Evolutionary conservation across 83 land plant genomes (phyloP).

Genomic region (Thuja plicata): DNA sequence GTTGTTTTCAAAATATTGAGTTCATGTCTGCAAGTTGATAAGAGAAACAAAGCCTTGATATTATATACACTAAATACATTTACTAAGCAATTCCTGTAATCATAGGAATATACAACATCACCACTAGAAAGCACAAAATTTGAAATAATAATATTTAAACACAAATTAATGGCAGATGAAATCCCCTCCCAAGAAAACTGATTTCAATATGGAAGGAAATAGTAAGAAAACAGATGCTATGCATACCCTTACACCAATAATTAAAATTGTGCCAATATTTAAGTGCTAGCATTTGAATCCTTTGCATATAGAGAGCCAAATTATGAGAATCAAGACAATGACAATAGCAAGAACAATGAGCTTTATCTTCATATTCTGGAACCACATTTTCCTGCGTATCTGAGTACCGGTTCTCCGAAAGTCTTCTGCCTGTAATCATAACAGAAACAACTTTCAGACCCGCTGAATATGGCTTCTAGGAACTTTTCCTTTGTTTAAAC

Average conservation of each 20-base stretch:
- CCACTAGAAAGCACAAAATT: constrained; percentile 1
- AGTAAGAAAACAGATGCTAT: not conserved
- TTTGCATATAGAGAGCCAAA: constrained; percentile 86
- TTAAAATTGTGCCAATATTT: not conserved
- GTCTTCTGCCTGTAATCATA: constrained; percentile 62
- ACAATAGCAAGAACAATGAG: constrained; percentile 71
- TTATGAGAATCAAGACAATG: constrained; percentile 57
- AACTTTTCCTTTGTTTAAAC: not conserved
- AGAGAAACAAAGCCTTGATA: not conserved
- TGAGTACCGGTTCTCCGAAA: constrained; percentile 68
- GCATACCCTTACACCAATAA: not conserved
- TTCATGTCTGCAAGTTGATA: not conserved
- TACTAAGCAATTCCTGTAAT: not conserved
- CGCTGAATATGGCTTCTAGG: not conserved
- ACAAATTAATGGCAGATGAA: not conserved
- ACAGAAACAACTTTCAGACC: not conserved
- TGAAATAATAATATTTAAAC: not conserved
- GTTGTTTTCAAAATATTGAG: not conserved
- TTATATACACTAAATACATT: not conserved
- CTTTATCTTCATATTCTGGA: constrained; percentile 94
- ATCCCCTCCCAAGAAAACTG: not conserved
- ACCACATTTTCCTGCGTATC: constrained; percentile 87
- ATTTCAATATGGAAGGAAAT: not conserved
- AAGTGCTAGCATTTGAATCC: constrained; percentile 55
- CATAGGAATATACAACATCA: not conserved